Base-by-base conservation (phyloP, 257 asterid species). In the Salvia splendens region DNA sequence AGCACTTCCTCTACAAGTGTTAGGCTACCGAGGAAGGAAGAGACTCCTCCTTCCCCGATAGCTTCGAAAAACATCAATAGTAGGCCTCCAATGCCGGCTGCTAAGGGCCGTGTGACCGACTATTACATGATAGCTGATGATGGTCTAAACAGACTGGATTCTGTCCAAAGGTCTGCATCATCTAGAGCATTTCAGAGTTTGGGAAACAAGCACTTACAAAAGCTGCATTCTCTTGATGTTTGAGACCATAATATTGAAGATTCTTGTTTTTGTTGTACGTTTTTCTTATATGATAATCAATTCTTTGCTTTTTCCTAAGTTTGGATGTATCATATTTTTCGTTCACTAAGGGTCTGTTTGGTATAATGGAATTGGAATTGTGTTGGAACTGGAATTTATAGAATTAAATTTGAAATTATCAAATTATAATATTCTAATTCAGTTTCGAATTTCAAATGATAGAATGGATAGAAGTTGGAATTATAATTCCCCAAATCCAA, bases 151-250 rank as follows among this genome's bases (percentile, higher is more conserved):
- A 80, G 79, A 70, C 54, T 68, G 70, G 75, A 72, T 73, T 67
- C 46, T 47, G 83, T 77, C 5, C 89, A 74, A 66, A 83, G 91
- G 65, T 83, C 91, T 32, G 74, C 80, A 28, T 90, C 97, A 28
- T 77, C 84, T 12, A 77, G 88, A 74, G 87, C 81, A 42, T 76
- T 71, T 53, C 65, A 80, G 62, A 76, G 77, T 54, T 57, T 61
- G 54, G 86, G 81, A 43, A 77, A 70, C n/a, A 67, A 63, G 72
- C 77, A 58, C 58, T 61, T 65, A 60, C 72, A 69, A 66, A 68
- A 80, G 72, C 63, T 55, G 65, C 85, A 70, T 59, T 68, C 72
- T 8, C 36, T 77, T 55, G 88, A 78, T 65, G 57, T 58, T 71
- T 83, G 75, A 73, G 75, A 40, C 30, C 32, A 61, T 40, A 7